These are phyloP conservation scores for Exophiala spinifera DNA, from an alignment of 2,329 filamentous ascomycete genomes.

Conservation along the genomic window DNA sequence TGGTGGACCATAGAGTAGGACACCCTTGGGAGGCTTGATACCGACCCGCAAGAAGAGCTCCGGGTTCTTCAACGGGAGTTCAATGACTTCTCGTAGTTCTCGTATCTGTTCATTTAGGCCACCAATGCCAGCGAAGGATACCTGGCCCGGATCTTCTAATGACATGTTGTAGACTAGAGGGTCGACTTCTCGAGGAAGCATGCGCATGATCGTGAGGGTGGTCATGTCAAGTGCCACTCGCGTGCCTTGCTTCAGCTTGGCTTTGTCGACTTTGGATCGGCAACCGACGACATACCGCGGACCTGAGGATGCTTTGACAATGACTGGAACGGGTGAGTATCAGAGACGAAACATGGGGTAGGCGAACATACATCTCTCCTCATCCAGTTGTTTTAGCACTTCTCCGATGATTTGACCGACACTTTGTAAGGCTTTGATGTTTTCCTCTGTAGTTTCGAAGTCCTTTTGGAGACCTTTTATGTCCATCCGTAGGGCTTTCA, in stretches of 20 bases:
- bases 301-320: conserved; percentile 96
- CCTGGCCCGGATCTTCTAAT: conserved; percentile 91
- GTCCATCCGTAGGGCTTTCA: conserved; percentile 88
- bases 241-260: conserved; percentile 95
- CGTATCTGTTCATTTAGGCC: conserved; percentile 97
- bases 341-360: neutral
- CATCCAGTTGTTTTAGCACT: conserved; percentile 96
- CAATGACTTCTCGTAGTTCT: conserved; percentile 95
- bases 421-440: conserved; percentile 98
- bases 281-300: conserved; percentile 98
- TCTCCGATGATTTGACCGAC: conserved; percentile 99
- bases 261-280: conserved; percentile 96
- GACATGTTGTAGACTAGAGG: conserved; percentile 99
- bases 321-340: conserved; percentile 58
- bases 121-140: conserved; percentile 97
- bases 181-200: conserved; percentile 97
- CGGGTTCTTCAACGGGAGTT: conserved; percentile 96
- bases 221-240: conserved; percentile 99
- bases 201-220: conserved; percentile 98
- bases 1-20: conserved; percentile 90
- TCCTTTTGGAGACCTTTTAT: conserved; percentile 95
- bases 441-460: conserved; percentile 95
- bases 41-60: conserved; percentile 95
- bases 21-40: conserved; percentile 98
- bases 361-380: conserved; percentile 81